A percentile compares a stretch with the other conserved stretches of the same genome.
These are phyloP conservation scores for Fraxinus latifolia DNA, from an alignment of 305 asterid genomes.

Conservation along the genomic window DNA sequence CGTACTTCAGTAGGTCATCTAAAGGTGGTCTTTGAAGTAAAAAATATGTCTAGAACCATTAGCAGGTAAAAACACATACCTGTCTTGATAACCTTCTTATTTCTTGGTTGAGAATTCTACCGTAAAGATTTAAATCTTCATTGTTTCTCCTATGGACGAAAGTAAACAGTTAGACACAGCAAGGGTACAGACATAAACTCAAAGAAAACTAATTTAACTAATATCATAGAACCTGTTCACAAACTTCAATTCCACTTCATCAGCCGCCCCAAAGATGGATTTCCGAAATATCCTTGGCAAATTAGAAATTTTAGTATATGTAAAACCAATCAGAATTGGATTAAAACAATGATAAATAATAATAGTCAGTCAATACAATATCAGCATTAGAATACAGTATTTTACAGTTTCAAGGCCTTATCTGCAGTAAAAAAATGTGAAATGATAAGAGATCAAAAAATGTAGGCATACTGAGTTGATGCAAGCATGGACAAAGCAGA, in stretches of 20 bases:
- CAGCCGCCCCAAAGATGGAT: slow-evolving; percentile 94
- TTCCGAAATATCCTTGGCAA: slow-evolving; percentile 72
- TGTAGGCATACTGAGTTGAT: not conserved
- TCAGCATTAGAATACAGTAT: not conserved
- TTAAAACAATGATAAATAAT: not conserved
- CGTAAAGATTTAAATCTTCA: slow-evolving; percentile 76
- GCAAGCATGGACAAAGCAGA: not conserved
- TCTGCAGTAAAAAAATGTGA: not conserved
- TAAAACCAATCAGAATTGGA: slow-evolving; percentile 10
- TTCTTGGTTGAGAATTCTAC: slow-evolving; percentile 85
- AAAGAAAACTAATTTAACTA: slow-evolving; percentile 15
- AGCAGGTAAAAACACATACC: slow-evolving; percentile 40
- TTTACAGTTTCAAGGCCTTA: not conserved
- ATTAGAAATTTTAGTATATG: slow-evolving; percentile 16
- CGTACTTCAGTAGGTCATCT: not conserved
- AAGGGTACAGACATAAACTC: not conserved
- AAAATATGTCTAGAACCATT: slow-evolving; percentile 2
- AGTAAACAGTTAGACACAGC: slow-evolving; percentile 8
- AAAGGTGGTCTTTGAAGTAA: not conserved
- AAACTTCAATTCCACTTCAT: slow-evolving; percentile 91
- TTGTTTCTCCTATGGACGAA: slow-evolving; percentile 63
- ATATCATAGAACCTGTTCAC: slow-evolving; percentile 66
- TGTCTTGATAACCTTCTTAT: slow-evolving; percentile 82
- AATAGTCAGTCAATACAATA: not conserved
- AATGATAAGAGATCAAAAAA: not conserved